phyloP scores from a whole-genome alignment of 208 protist genomes.

The Trichomonas tenax region DNA sequence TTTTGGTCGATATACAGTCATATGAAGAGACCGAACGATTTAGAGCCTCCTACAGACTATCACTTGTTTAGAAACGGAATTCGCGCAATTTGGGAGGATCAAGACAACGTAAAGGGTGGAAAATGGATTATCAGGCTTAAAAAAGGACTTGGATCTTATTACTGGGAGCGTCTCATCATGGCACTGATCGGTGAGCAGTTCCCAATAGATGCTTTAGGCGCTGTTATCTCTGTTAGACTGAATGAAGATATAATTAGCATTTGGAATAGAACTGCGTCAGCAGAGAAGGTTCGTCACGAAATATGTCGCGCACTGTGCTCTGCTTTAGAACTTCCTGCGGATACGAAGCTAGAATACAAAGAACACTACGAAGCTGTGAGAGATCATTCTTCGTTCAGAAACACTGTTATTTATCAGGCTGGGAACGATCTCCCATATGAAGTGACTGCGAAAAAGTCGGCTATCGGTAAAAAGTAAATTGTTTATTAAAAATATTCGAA shows the following conservation, averaged over 20 bases:
- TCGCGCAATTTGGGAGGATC: slow-evolving; percentile 26
- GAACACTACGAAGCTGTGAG: not conserved
- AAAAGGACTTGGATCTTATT: not conserved
- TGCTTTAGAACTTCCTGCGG: not conserved
- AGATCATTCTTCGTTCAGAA: slow-evolving; percentile 21
- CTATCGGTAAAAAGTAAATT: not conserved
- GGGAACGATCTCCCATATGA: not conserved
- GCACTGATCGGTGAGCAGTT: slow-evolving; percentile 9
- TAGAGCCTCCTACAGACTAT: not conserved
- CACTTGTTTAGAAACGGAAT: slow-evolving; percentile 23
- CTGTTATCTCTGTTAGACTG: not conserved
- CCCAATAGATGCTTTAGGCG: not conserved
- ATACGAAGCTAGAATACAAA: not conserved
- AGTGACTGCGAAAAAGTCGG: not conserved
- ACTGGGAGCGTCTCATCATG: not conserved
- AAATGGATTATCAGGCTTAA: slow-evolving; percentile 22
- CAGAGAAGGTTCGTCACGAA: not conserved
- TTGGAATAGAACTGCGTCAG: not conserved
- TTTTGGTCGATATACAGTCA: not conserved
- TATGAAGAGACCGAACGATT: not conserved
- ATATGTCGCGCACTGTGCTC: not conserved
- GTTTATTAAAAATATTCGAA: too few species aligned
- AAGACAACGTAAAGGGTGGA: slow-evolving; percentile 22
- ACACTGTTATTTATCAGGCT: not conserved
- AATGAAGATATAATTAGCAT: slow-evolving; percentile 1